Base-by-base conservation (phyloP, 1,284 basidiomycete genomes). In the Cryptococcus amylolentus region DNA sequence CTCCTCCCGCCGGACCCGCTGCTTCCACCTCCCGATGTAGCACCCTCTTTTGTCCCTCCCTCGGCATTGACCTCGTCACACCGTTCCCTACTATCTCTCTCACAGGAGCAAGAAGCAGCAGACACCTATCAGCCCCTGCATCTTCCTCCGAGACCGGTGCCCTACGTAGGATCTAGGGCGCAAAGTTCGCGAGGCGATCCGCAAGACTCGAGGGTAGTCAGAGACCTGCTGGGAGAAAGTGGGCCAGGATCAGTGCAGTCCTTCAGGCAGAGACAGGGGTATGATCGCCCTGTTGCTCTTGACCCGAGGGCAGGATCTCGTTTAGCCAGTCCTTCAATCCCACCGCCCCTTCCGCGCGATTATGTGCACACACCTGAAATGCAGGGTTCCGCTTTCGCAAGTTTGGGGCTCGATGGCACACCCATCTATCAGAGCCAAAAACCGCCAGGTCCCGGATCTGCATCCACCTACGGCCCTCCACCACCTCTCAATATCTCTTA, bases 401-500 rank as follows among this genome's bases (percentile, higher is more conserved):
- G 58, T 5, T 48, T 66, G 6, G 31, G 31, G 10, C 40, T 57
- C 31, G 62, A 63, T 3, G 60, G 56, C 12, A 39, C 62, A 63
- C 35, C 59, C 73, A 18, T 73, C 76, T 52, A 70, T 73, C 58
- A 78, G 75, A 81, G 31, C 77, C 81, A 40, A 70, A 18, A 20
- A 12, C 18, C 49, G 9, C 65, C 39, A 69, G 71, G 51, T 55
- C 74, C 60, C 54, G 63, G 68, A 0, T 72, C 77, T 2, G 63
- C 74, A 2, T 79, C 79, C 16, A 78, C 78, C 12, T 78, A 71
- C 35, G 42, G 54, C 20, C 41, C 38, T 5, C 51, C 50, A 2
- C 58, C 56, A 4, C 58, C 62, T 6, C 55, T 68, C 28, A 70
- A 68, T 50, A 60, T 76, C 12, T 65, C 73, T 1, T 60, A 66